Base-by-base conservation (phyloP, 2,329 filamentous ascomycete species). In the Trichoderma atroviride region DNA sequence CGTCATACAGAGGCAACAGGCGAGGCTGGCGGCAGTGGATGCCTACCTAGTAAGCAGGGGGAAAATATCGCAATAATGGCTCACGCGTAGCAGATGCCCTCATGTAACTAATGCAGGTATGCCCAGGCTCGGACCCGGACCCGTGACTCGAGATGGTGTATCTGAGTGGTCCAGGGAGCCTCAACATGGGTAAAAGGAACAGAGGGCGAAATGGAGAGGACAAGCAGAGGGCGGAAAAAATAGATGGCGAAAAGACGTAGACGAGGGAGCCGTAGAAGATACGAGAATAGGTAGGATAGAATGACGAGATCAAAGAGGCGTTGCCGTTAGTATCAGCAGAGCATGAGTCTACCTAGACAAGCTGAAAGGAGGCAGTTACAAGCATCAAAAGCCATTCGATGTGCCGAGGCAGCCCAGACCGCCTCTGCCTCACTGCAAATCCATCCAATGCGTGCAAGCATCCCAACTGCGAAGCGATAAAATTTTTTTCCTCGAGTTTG, bases 71-170 rank as follows among this genome's bases (percentile, higher is more conserved):
- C 63, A 52, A 58, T 37, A 47, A 43, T 56, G 24, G 61, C 61
- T 63, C 65, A 60, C 61, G 66, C 40, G 55, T 65, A 65, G 60
- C 60, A 69, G 59, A 69, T 61, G 53, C 29, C 57, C 60, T 64
- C 68, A n/a, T 53, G 68, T 65, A 64, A 47, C 62, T 69, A 66
- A 69, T 69, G 68, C 61, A 69, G 56, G 68, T 35, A 55, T 65
- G 60, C 61, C 68, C 60, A 59, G 59, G n/a, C 68, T 55, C 33
- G 60, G 24, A 56, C 61, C 33, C n/a, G 60, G 68, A 50, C 66
- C 58, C 40, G 58, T 61, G 58, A 50, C 58, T 50, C 33, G 40
- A 33, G 57, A 37, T 33, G 13, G 13, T 40, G 62, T 27, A 35
- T n/a, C 9, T n/a, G 19, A 59, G n/a, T 56, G 58, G 47, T 43